Base-by-base conservation (phyloP, 495 filamentous ascomycete species). In the Acidiella bohemica region DNA sequence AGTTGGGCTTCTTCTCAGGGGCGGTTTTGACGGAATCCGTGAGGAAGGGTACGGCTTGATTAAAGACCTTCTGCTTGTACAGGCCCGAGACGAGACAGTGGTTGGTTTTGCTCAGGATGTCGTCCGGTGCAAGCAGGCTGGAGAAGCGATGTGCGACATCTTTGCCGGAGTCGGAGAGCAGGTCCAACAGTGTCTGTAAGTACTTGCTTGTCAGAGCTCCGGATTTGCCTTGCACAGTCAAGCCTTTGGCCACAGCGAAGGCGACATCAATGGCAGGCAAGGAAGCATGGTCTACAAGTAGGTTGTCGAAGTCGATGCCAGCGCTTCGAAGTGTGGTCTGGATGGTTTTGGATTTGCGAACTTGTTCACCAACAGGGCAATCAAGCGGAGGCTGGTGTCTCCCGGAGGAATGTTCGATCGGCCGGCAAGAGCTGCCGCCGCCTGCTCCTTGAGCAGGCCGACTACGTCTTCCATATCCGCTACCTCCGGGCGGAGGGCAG, bases 301-400 rank as follows among this genome's bases (percentile, higher is more conserved):
- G 34, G 11, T 33, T n/a, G 8, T 41, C 38, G n/a, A 47, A 35
- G 39, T 65, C 39, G 42, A 65, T 37, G 58, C 62, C 47, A 27
- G 53, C 29, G 32, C 58, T 40, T 23, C 33, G 22, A 38, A 54
- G 28, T 25, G 45, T 43, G 10, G 42, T 26, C 34, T 56, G 51
- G 5, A 75, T 46, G 6, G 66, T 60, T 65, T 42, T 28, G 70
- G 65, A n/a, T 67, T 56, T 13, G 73, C 51, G 57, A 69, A 80
- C 59, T 83, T 82, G 55, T 83, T 82, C 23, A 70, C 60, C 13
- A 81, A 46, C n/a, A 82, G 57, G 17, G 71, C 69, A 18, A 81
- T 54, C 36, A 80, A 72, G 20, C 70, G 65, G n/a, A 80, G 63
- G 16, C 18, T 29, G 5, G n/a, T 37, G 16, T 1, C 18, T 25